Evolutionary conservation across 2,329 filamentous ascomycete genomes (phyloP), one percentile per base, ranked within the genome.

Genomic region (Xylariaceae sp.): DNA sequence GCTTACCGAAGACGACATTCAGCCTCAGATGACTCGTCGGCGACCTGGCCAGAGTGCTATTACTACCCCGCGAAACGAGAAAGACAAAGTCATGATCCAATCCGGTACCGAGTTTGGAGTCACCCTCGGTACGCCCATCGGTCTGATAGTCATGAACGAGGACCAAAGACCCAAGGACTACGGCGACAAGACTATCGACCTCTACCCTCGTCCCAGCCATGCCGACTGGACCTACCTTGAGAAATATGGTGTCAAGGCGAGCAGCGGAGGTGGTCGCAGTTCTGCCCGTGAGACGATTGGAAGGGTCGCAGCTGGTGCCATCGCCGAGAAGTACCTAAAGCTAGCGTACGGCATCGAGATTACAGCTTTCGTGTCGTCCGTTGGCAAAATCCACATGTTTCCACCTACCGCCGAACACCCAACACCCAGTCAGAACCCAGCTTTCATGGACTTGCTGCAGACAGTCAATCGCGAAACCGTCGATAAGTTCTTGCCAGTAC

Each of bases 201-300:
- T 84, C 55, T 97, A 87, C 78, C 94, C 94, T 5, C 82, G 94
- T 45, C 94, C 92, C 33, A 90, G 85, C 67, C 94, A 97, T 72
- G 92, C 94, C 52, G 92, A 97, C 72, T 96, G 87, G 82, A 97
- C 94, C 53, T 97, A 97, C 73, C 78, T 96, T 53, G 89, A 96
- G 70, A 97, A 97, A 75, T 99, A 99, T 69, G 92, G 92, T 49
- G 85, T 95, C 60, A 95, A 95, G 76, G 90, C 94, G 35, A 89
- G 83, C 67, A 90, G 85, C 54, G 92, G 94, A 51, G 92, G 94
- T 60, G 92, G 94, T 47, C 81, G 94, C 55, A 91, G 87, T 67
- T 91, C 86, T 67, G 94, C 94, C n/a, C 79, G 92, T 57, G 92
- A 97, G 78, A 97, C 92, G 11, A 96, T 97, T 66, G 90, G 87